These are phyloP conservation scores for Acanthamoeba divionensis DNA, from an alignment of 208 protist species.

Conservation along the genomic window DNA sequence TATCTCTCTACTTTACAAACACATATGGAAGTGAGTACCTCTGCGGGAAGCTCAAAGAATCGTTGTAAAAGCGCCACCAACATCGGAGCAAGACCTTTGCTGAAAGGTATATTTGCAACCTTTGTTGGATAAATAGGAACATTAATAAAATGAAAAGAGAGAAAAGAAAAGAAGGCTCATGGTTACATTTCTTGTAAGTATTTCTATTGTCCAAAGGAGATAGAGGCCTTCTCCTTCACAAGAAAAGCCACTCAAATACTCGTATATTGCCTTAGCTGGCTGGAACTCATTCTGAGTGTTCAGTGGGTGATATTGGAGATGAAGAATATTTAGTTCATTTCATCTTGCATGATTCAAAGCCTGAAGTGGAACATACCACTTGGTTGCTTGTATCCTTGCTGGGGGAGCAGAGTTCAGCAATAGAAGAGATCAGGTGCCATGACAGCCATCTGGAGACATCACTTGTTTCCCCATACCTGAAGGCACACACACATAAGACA, in stretches of 20 bases:
- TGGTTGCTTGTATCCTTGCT: background rate
- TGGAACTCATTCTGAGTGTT: too few species aligned
- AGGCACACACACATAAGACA: background rate
- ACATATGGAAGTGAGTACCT: too few species aligned
- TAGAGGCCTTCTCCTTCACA: slow-evolving; percentile 31
- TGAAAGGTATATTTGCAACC: background rate
- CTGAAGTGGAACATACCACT: background rate
- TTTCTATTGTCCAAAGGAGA: slow-evolving; percentile 23
- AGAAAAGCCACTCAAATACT: slow-evolving; percentile 39
- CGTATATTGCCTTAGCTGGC: background rate
- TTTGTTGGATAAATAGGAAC: background rate
- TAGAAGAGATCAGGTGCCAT: background rate
- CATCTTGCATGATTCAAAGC: background rate
- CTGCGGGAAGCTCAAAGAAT: background rate
- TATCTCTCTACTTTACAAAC: too few species aligned
- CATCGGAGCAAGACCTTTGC: slow-evolving; percentile 3
- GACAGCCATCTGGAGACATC: background rate
- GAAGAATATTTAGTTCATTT: background rate
- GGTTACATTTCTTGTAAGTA: slow-evolving; percentile 7
- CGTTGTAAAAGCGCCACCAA: background rate
- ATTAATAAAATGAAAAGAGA: background rate
- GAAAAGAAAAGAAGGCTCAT: background rate
- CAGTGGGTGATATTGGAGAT: background rate
- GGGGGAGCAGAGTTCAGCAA: slow-evolving; percentile 1
- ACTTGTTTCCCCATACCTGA: background rate